Conservation (phyloP, 495 filamentous ascomycete genomes). For the Penicillium simplicissimum region DNA sequence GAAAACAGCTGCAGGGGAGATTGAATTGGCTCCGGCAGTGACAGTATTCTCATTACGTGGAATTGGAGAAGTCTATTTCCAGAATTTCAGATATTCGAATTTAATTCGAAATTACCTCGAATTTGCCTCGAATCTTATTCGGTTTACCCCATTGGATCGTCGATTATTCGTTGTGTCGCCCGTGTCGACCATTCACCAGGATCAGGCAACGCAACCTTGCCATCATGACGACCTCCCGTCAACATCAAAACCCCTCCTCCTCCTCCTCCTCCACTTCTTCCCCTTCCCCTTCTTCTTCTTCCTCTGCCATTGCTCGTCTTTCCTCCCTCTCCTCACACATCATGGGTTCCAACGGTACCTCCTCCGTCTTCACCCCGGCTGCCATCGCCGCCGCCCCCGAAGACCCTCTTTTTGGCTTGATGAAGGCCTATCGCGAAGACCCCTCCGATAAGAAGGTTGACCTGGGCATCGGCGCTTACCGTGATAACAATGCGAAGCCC, state of each 20-base stretch:
- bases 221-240: constrained; percentile 16
- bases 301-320: constrained; percentile 35
- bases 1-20: neutral
- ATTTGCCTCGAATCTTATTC: too few relatives aligned
- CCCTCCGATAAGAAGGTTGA: constrained; percentile 87
- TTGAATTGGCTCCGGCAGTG: neutral
- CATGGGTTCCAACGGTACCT: constrained; percentile 41
- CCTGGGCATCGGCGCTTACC: constrained; percentile 93
- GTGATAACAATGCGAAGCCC: constrained; percentile 94
- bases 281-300: constrained; percentile 16
- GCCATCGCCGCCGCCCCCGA: constrained; percentile 88
- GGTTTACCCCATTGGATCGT: too few relatives aligned
- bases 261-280: constrained; percentile 19
- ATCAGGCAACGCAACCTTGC: constrained; percentile 4
- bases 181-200: neutral
- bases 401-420: constrained; percentile 92
- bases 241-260: constrained; percentile 24
- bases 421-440: constrained; percentile 85
- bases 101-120: too few relatives aligned
- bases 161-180: too few relatives aligned
- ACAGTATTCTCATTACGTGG: neutral
- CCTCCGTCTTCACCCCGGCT: constrained; percentile 74
- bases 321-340: constrained; percentile 46
- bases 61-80: neutral
- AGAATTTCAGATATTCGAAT: too few relatives aligned